These are phyloP conservation scores for Pleurotus giganteus DNA, from an alignment of 768 basidiomycete species.

Conservation along the genomic window DNA sequence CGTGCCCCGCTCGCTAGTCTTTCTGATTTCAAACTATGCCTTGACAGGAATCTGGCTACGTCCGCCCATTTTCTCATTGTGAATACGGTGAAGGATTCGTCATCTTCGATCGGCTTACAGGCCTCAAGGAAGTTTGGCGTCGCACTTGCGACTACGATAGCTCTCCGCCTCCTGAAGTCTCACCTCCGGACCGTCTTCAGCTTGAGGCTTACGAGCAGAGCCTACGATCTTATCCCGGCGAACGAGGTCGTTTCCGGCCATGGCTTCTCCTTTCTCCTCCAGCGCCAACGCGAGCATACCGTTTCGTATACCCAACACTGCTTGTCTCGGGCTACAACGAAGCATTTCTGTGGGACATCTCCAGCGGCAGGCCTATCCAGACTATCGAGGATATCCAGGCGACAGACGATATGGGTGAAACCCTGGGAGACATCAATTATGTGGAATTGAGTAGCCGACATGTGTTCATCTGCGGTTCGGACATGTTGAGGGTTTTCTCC, in stretches of 20 bases:
- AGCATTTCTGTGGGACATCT: slow-evolving; percentile 65
- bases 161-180: slow-evolving; percentile 19
- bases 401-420: neutral
- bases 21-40: neutral
- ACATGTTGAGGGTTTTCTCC: slow-evolving; percentile 51
- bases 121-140: slow-evolving; percentile 73
- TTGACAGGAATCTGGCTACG: slow-evolving; percentile 39
- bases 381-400: slow-evolving; percentile 40
- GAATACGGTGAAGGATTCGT: slow-evolving; percentile 75
- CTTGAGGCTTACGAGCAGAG: slow-evolving; percentile 11
- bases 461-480: slow-evolving; percentile 56
- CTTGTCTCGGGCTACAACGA: slow-evolving; percentile 41
- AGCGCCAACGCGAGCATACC: slow-evolving; percentile 48
- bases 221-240: slow-evolving; percentile 7
- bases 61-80: slow-evolving; percentile 59
- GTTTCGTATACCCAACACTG: slow-evolving; percentile 67
- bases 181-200: slow-evolving; percentile 31
- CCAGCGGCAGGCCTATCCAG: slow-evolving; percentile 45
- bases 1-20: slow-evolving; percentile 14
- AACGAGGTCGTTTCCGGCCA: slow-evolving; percentile 55
- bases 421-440: slow-evolving; percentile 48
- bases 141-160: slow-evolving; percentile 31
- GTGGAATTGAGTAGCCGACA: slow-evolving; percentile 62
- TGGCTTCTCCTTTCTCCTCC: slow-evolving; percentile 58
- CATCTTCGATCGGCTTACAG: slow-evolving; percentile 60